Base-by-base conservation (phyloP, 352 stramenopile species). In the Globisporangium uncinulatum region DNA sequence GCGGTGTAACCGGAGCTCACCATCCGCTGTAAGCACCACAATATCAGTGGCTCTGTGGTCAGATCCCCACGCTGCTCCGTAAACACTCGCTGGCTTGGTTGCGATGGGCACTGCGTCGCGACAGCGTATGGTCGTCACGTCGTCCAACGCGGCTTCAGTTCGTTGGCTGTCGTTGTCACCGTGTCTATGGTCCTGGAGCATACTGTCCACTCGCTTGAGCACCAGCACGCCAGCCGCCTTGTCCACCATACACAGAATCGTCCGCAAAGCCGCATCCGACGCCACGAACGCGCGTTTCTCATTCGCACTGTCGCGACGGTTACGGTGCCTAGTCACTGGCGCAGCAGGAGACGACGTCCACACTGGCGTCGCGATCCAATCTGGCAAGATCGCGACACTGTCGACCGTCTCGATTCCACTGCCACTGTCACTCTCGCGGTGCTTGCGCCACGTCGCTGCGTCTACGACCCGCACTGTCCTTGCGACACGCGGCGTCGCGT, bases 181-280 rank as follows among this genome's bases (percentile, higher is more conserved):
- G 5, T 42, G 8, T 17, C 14, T 6, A 34, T 19, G 39, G 10
- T 39, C 29, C 19, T 15, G 44, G 32, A 51, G 5, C 8, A 8
- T 8, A 39, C 34, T 42, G 2, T 54, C 52, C 6, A 81, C 20
- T 2, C 61, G 64, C 48, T 72, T 75, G 13, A 86, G 46, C 19
- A 83, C 34, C 34, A 83, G 52, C 3, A 64, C 63, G 21, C 65
- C 58, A 39, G 54, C 48, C 32, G 63, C 32, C 59, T 72, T 78
- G 56, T 86, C 63, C 48, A 83, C 64, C 36, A 86, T 49, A 43
- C 76, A 83, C 44, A 86, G 21, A 21, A 86, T 29, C 14, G 61
- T 66, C 34, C 56, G 46, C 14, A 32, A 13, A 15, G 61, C 51
- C 42, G 51, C 4, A 19, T 61, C 61, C 8, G 73, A 79, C 19